Evolutionary conservation across 2,329 filamentous ascomycete species (phyloP).

Genomic region (Phialemonium atrogriseum): DNA sequence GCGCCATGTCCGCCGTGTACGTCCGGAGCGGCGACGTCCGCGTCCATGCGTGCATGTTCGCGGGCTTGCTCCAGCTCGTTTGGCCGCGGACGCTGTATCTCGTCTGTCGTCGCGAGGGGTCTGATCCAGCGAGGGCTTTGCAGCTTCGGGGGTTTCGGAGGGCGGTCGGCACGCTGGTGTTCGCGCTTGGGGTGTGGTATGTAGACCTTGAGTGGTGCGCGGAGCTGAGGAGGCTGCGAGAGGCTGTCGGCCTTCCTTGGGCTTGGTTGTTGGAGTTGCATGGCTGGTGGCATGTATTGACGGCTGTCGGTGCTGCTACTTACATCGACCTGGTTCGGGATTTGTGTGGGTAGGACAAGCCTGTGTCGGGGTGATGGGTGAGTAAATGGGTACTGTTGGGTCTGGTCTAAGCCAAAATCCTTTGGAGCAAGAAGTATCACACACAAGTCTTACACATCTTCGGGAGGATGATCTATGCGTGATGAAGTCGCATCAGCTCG

Average conservation of each 20-base stretch:
- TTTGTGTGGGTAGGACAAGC: slow-evolving; percentile 9
- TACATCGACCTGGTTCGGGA: slow-evolving; percentile 28
- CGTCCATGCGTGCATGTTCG: slow-evolving; percentile 32
- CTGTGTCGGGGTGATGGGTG: too few relatives aligned
- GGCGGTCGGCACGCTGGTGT: slow-evolving; percentile 24
- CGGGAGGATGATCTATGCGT: too few relatives aligned
- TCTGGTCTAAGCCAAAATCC: too few relatives aligned
- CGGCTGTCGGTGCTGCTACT: slow-evolving; percentile 41
- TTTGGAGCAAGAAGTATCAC: too few relatives aligned
- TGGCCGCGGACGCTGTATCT: slow-evolving; percentile 25
- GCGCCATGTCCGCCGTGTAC: slow-evolving; percentile 32
- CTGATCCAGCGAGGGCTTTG: slow-evolving; percentile 12
- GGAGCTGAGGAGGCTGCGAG: slow-evolving; percentile 35
- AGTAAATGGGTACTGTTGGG: too few relatives aligned
- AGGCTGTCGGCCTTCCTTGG: slow-evolving; percentile 41
- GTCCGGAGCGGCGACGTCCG: slow-evolving; percentile 32
- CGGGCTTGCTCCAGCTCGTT: slow-evolving; percentile 22
- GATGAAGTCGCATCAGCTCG: too few relatives aligned
- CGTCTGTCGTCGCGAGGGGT: slow-evolving; percentile 16
- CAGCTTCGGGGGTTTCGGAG: slow-evolving; percentile 19
- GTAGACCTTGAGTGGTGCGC: slow-evolving; percentile 46
- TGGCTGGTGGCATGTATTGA: slow-evolving; percentile 58
- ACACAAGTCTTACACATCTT: too few relatives aligned
- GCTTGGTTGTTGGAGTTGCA: slow-evolving; percentile 50
- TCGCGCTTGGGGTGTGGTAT: slow-evolving; percentile 47